Evolutionary conservation across 108 stramenopile genomes (phyloP).

Genomic region (Discostella stelligeroides): DNA sequence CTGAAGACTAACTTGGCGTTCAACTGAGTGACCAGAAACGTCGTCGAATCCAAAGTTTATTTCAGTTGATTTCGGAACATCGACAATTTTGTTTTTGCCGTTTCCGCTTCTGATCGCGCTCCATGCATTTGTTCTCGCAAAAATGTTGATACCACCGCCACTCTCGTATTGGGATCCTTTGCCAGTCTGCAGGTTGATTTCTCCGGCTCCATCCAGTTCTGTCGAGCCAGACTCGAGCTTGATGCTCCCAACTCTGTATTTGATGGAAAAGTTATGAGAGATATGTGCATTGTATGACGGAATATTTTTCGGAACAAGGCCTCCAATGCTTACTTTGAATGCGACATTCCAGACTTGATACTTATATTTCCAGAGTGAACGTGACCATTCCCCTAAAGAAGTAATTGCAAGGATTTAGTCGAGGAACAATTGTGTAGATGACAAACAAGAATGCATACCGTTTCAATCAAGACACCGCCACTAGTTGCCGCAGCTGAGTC

Average conservation of each 20-base stretch:
- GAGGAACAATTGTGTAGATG: background rate
- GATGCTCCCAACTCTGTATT: constrained; percentile 15
- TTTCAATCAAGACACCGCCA: constrained; percentile 11
- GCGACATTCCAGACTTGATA: background rate
- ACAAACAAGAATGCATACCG: background rate
- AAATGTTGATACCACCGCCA: constrained; percentile 46
- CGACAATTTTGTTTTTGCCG: background rate
- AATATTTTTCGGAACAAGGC: background rate
- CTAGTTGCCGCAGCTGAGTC: constrained; percentile 4
- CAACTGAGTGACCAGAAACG: constrained; percentile 5
- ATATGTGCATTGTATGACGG: too few relatives aligned
- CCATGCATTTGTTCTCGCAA: constrained; percentile 23
- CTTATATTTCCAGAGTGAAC: background rate
- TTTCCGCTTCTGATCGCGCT: background rate
- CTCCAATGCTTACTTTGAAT: constrained; percentile 1
- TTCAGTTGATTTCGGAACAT: constrained; percentile 15
- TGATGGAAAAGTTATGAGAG: background rate
- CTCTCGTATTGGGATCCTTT: background rate
- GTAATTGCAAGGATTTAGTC: background rate
- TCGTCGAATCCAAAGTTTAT: constrained; percentile 54
- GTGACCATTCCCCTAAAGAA: background rate
- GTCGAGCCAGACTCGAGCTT: constrained; percentile 25
- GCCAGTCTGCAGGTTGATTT: constrained; percentile 24
- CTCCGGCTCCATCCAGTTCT: constrained; percentile 19
- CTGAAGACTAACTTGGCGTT: constrained; percentile 27